A percentile compares a stretch with the other conserved stretches of the same genome.
phyloP scores from a whole-genome alignment of 2,329 filamentous ascomycete species.

The Penicillium concentricum region DNA sequence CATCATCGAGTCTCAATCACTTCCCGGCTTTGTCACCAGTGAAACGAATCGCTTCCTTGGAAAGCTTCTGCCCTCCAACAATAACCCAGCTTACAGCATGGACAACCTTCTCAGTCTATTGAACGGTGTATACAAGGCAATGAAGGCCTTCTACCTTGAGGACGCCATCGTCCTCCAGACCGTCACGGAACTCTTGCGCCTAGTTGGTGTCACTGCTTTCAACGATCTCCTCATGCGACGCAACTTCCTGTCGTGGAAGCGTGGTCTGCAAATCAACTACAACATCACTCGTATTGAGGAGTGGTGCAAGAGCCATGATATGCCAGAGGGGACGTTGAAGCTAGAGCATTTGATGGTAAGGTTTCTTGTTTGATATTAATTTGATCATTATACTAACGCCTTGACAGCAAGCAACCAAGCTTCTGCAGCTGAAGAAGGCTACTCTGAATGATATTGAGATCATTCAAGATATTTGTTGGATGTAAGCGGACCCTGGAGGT shows the following conservation, averaged over 20 bases:
- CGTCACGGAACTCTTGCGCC: conserved; percentile 84
- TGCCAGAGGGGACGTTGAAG: conserved; percentile 96
- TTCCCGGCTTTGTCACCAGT: conserved; percentile 97
- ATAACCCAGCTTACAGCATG: conserved; percentile 96
- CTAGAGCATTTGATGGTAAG: conserved; percentile 94
- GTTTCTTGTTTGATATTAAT: background rate
- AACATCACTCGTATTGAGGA: conserved; percentile 99
- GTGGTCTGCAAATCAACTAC: conserved; percentile 98
- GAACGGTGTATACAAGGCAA: conserved; percentile 96
- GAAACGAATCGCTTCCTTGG: conserved; percentile 98
- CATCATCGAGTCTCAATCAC: conserved; percentile 97
- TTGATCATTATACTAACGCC: conserved; percentile 12
- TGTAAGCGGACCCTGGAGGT: conserved; percentile 63
- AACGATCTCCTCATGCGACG: conserved; percentile 96
- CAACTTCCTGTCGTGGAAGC: conserved; percentile 99
- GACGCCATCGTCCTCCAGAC: conserved; percentile 95
- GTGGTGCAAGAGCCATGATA: conserved; percentile 99
- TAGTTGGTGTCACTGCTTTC: conserved; percentile 97
- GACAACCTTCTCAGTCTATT: conserved; percentile 93
- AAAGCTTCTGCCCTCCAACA: conserved; percentile 90
- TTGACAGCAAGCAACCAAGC: conserved; percentile 86
- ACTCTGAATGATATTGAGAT: conserved; percentile 99
- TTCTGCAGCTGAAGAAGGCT: conserved; percentile 97
- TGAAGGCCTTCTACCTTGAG: conserved; percentile 98
- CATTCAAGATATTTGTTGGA: conserved; percentile 99